Conservation (phyloP, 345 rosid genomes). For the Bruguiera parviflora region DNA sequence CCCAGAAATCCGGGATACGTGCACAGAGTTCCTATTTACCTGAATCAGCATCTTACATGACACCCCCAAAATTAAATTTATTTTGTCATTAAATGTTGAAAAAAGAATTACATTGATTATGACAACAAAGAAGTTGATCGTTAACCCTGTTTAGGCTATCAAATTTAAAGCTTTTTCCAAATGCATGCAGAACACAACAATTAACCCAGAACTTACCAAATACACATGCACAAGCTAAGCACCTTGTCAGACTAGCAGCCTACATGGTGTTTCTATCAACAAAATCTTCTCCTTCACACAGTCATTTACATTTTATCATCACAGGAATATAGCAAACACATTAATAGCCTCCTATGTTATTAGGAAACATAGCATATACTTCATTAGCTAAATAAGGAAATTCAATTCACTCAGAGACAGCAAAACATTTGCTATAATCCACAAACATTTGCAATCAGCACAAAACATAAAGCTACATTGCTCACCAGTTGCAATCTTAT, state of each 20-base stretch:
- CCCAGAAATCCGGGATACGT: too few species aligned
- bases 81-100: not conserved
- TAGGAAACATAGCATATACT: not conserved
- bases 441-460: constrained; percentile 1
- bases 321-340: not conserved
- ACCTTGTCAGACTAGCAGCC: not conserved
- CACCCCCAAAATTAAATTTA: not conserved
- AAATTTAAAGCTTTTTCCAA: not conserved
- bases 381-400: not conserved
- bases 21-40: too few species aligned
- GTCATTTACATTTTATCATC: not conserved
- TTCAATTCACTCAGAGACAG: constrained; percentile 4
- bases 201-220: not conserved
- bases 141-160: not conserved
- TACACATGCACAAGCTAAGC: not conserved
- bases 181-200: constrained; percentile 1
- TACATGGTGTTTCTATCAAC: constrained; percentile 1
- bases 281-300: not conserved
- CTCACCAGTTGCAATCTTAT: not conserved
- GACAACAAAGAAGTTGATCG: not conserved
- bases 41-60: too few species aligned
- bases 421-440: constrained; percentile 3
- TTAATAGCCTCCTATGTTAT: constrained; percentile 1
- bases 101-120: not conserved
- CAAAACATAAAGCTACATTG: constrained; percentile 15